Percentiles rank a stretch among this genome's conserved stretches.
phyloP scores from a whole-genome alignment of 176 grass and related monocot genomes.

The Oryza glumipatula region DNA sequence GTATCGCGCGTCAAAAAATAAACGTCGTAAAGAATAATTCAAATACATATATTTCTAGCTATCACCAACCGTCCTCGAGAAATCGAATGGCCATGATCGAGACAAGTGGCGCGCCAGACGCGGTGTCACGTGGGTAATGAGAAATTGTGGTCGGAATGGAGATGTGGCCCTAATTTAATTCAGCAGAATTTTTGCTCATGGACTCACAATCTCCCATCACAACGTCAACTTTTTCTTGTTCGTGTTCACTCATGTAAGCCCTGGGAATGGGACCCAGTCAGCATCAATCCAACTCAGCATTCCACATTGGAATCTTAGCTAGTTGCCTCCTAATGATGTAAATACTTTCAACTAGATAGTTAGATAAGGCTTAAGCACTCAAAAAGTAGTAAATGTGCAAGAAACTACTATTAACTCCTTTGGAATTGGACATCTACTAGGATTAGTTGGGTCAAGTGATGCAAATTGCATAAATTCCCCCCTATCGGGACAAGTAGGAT shows the following conservation, averaged over 20 bases:
- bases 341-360: not conserved
- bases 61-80: not conserved
- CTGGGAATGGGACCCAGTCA: not conserved
- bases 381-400: not conserved
- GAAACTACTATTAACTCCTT: not conserved
- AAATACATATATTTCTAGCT: not conserved
- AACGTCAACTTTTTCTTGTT: constrained; percentile 23
- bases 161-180: constrained; percentile 30
- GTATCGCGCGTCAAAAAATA: not conserved
- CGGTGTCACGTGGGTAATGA: not conserved
- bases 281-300: constrained; percentile 47
- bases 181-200: constrained; percentile 25
- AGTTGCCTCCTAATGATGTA: not conserved
- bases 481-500: not conserved
- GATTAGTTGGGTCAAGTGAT: not conserved
- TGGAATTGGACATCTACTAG: not conserved
- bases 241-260: not conserved
- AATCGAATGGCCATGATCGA: constrained; percentile 9
- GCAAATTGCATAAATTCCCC: not conserved
- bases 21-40: constrained; percentile 11
- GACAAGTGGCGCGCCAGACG: not conserved
- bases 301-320: constrained; percentile 27
- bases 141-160: not conserved
- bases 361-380: not conserved
- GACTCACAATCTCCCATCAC: not conserved